Evolutionary conservation across 495 filamentous ascomycete species (phyloP), one percentile per base, ranked within the genome.

Genomic region (Talaromyces adpressus): DNA sequence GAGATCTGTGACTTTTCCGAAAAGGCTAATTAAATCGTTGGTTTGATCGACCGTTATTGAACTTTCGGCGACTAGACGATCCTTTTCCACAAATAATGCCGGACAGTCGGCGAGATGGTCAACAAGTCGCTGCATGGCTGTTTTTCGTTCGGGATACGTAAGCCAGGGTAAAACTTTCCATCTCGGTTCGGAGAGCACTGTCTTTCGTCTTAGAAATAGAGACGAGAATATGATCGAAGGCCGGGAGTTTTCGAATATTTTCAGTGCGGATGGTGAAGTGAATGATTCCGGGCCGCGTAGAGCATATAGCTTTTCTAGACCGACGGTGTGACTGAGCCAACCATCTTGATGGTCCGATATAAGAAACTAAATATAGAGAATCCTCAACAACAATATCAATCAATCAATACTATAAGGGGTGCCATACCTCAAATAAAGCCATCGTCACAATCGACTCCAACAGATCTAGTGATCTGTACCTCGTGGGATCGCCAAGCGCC

Each of bases 291-390:
- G 45, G 4, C 59, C 59, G 16, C 59, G 59, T 20, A 62, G 25
- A 22, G 59, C 39, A 29, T 29, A 51, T 4, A 62, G 23, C 4
- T 52, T 52, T 20, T 62, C 59, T 16, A 62, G 41, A 53, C 59
- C 59, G 8, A 51, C 16, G 8, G 41, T 20, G 32, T 62, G 59
- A 7, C 41, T 62, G 16, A 62, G 39, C 59, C 59, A 62, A 4
- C 59, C 59, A 34, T 62, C 16, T 18, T 62, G 39, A 52, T 27
- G 23, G 3, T 62, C 59, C 4, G 59, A 62, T 53, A 62, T 62
- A 25, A 62, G 47, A 9, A 53, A 51, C 59, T 62, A 32, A 14
- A 60, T 6, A 41, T 52, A 22, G 16, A 32, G 20, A 1, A 29
- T 52, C 12, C 8, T n/a, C 9, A 52, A 23, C 16, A 22, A 9